Conservation (phyloP, 805 yeast species). For the Sugiyamaella smithiae region DNA sequence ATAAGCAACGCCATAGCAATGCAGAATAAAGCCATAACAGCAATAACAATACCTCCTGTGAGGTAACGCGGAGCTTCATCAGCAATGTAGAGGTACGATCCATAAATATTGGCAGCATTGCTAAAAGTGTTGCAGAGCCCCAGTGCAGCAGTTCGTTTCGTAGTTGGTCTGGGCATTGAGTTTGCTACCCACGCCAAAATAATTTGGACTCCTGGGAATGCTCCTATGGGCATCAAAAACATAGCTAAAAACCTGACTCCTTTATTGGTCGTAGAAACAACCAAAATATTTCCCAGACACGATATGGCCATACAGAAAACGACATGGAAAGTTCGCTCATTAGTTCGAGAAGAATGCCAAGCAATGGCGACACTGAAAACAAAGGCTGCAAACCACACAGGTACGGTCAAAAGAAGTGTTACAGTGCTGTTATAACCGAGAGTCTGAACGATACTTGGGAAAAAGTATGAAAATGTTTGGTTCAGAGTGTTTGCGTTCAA, state of each 20-base stretch:
- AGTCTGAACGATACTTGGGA: conserved; percentile 45
- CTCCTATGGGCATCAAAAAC: conserved; percentile 52
- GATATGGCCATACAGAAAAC: conserved; percentile 27
- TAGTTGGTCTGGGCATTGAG: conserved; percentile 54
- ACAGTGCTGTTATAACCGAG: conserved; percentile 43
- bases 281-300: conserved; percentile 5
- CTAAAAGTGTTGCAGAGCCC: conserved; percentile 52
- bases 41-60: conserved; percentile 13
- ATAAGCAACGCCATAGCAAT: conserved; percentile 8
- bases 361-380: conserved; percentile 32
- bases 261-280: conserved; percentile 41
- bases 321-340: conserved; percentile 52
- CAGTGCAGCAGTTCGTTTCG: conserved; percentile 54
- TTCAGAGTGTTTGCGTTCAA: conserved; percentile 23
- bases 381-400: conserved; percentile 46
- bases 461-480: conserved; percentile 37
- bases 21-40: conserved; percentile 13
- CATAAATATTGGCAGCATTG: conserved; percentile 40
- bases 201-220: conserved; percentile 52
- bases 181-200: conserved; percentile 56
- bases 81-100: conserved; percentile 6
- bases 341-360: conserved; percentile 54
- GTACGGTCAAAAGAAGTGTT: conserved; percentile 46
- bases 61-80: conserved; percentile 5
- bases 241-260: conserved; percentile 59